Conservation (phyloP, 495 filamentous ascomycete genomes). For the Elasticomyces elasticus region DNA sequence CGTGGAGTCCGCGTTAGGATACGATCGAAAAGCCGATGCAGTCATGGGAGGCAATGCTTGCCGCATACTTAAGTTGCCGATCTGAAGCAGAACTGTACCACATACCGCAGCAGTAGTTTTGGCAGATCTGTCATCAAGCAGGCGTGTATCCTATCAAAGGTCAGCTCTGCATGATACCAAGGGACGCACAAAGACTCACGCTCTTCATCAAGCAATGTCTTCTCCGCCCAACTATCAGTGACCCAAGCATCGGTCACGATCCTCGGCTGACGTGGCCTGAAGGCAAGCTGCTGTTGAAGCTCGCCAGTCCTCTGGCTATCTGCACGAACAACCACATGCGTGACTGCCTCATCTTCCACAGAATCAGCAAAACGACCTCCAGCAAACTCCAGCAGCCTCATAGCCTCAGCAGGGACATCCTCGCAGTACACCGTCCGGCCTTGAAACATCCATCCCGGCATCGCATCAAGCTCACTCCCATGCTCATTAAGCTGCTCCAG, state of each 20-base stretch:
- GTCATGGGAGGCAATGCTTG: conserved; percentile 33
- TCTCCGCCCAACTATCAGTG: conserved; percentile 65
- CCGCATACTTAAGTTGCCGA: conserved; percentile 22
- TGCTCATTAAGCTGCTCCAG: conserved; percentile 46
- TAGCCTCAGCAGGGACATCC: conserved; percentile 15
- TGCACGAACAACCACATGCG: conserved; percentile 52
- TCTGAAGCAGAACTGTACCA: too few species aligned
- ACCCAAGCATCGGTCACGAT: conserved; percentile 67
- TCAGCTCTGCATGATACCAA: neutral
- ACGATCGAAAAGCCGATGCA: conserved; percentile 34
- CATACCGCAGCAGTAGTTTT: neutral
- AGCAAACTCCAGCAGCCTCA: conserved; percentile 52
- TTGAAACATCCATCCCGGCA: conserved; percentile 59
- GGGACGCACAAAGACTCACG: conserved; percentile 3
- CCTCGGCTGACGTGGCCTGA: conserved; percentile 49
- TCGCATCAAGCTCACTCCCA: conserved; percentile 41
- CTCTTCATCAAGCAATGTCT: conserved; percentile 77
- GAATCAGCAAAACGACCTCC: conserved; percentile 44
- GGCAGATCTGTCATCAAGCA: neutral
- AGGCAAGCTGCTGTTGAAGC: conserved; percentile 32
- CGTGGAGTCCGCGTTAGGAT: conserved; percentile 50
- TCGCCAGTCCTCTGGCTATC: conserved; percentile 33
- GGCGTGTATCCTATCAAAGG: conserved; percentile 7
- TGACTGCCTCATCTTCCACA: conserved; percentile 42
- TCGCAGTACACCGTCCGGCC: conserved; percentile 48